phyloP scores from a whole-genome alignment of 2,329 filamentous ascomycete species.

The Botrytis pseudocinerea region DNA sequence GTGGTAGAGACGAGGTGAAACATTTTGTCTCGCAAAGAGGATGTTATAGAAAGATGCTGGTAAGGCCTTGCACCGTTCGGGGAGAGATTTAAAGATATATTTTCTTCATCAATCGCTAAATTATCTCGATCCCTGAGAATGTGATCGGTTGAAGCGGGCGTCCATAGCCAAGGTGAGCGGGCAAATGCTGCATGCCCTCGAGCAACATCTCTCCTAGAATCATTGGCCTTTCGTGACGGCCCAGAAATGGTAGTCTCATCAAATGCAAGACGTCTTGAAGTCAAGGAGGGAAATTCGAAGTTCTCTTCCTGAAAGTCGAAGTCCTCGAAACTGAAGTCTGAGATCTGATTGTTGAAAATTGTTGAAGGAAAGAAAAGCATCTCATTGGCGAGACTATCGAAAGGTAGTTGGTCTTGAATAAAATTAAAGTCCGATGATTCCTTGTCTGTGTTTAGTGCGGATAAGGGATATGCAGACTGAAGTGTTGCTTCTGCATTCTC shows the following conservation, averaged over 20 bases:
- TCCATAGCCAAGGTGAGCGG: background rate
- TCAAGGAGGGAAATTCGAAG: background rate
- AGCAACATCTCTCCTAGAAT: background rate
- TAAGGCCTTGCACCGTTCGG: conserved; percentile 25
- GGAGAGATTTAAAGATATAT: conserved; percentile 25
- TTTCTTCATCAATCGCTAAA: conserved; percentile 30
- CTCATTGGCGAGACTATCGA: background rate
- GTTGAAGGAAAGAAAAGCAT: background rate
- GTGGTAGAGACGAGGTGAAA: background rate
- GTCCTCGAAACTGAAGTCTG: background rate
- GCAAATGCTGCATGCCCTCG: background rate
- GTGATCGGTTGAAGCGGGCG: background rate
- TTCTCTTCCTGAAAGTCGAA: background rate
- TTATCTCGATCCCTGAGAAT: conserved; percentile 15
- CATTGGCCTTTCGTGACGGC: background rate
- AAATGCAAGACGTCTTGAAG: background rate
- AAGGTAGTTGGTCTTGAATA: background rate
- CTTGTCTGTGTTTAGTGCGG: background rate
- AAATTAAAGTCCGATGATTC: background rate
- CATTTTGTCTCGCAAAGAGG: background rate
- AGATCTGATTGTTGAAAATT: background rate
- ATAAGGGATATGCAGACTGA: background rate
- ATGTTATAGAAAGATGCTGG: background rate
- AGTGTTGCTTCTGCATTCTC: background rate
- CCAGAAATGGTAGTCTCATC: background rate